phyloP scores from a whole-genome alignment of 805 yeast species.

The Dipodascopsis tothii region DNA sequence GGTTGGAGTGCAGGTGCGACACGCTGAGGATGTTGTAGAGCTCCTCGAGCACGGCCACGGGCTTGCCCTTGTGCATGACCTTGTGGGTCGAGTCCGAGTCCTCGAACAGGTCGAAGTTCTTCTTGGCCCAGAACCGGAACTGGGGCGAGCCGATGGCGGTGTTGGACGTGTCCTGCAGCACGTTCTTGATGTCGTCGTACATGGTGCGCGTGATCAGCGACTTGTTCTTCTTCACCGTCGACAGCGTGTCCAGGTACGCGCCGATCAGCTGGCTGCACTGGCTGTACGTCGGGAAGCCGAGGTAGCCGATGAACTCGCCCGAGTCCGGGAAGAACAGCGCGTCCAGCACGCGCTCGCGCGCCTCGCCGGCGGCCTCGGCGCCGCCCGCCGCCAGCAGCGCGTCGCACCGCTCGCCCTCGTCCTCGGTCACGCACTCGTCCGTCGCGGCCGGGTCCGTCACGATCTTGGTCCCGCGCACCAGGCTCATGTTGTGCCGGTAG shows the following conservation, averaged over 20 bases:
- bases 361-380: background rate
- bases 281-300: conserved; percentile 17
- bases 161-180: conserved; percentile 5
- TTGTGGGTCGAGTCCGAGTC: conserved; percentile 2
- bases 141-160: conserved; percentile 9
- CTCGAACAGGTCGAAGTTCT: conserved; percentile 12
- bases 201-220: conserved; percentile 16
- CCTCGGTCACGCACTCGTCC: background rate
- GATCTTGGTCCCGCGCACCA: background rate
- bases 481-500: background rate
- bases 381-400: background rate
- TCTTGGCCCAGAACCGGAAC: conserved; percentile 21
- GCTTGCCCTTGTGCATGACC: conserved; percentile 18
- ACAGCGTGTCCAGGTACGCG: conserved; percentile 20
- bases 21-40: conserved; percentile 15
- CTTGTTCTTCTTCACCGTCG: conserved; percentile 17
- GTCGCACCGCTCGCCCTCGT: background rate
- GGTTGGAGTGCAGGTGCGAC: conserved; percentile 11
- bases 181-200: conserved; percentile 12
- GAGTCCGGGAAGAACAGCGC: conserved; percentile 15
- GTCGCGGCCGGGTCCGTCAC: background rate
- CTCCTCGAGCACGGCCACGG: conserved; percentile 20
- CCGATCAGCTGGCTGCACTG: conserved; percentile 12
- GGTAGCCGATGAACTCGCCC: conserved; percentile 15
- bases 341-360: conserved; percentile 6